A percentile compares a stretch with the other conserved stretches of the same genome.
These are phyloP conservation scores for Eucalyptus marginata DNA, from an alignment of 345 rosid genomes.

Conservation along the genomic window DNA sequence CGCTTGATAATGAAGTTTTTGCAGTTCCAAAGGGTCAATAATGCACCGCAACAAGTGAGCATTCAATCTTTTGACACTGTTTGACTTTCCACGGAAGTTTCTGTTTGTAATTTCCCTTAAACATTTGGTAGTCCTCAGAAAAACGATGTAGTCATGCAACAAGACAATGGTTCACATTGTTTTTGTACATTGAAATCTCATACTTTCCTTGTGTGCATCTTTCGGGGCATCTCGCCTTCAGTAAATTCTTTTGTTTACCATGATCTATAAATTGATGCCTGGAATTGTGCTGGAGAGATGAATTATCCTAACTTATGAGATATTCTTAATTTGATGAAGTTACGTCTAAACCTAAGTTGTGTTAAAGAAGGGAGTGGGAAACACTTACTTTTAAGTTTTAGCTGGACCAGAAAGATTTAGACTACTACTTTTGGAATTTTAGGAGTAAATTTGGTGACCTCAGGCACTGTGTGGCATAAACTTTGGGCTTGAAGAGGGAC, in stretches of 20 bases:
- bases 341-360: not conserved
- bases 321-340: not conserved
- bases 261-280: not conserved
- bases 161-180: not conserved
- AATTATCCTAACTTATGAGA: not conserved
- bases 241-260: not conserved
- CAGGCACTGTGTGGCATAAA: not conserved
- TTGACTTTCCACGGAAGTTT: not conserved
- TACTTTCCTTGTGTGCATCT: not conserved
- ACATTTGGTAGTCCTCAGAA: not conserved
- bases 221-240: not conserved
- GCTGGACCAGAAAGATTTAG: not conserved
- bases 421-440: not conserved
- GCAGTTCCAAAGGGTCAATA: constrained; percentile 63
- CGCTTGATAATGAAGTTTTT: constrained; percentile 61
- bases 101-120: not conserved
- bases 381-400: not conserved
- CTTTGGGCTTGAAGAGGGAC: not conserved
- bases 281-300: not conserved
- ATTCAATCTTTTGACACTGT: not conserved
- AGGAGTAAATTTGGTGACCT: not conserved
- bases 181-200: not conserved
- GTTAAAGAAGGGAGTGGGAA: not conserved
- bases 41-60: constrained; percentile 85
- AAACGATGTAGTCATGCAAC: not conserved